Evolutionary conservation across 2,329 filamentous ascomycete species (phyloP).

Genomic region (Fusarium mangiferae): DNA sequence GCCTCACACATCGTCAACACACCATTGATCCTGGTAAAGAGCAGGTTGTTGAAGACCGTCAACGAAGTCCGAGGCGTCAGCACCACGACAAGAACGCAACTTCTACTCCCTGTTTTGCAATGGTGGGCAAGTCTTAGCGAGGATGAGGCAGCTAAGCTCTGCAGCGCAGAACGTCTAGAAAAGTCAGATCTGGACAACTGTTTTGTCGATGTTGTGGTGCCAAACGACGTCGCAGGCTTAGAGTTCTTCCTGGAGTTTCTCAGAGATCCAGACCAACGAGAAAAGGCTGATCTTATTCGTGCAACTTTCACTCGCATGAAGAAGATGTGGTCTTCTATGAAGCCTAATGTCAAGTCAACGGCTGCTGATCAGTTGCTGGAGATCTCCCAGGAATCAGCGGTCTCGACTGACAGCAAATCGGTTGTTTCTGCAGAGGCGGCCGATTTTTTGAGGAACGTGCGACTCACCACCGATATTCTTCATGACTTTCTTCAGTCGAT

Average conservation of each 20-base stretch:
- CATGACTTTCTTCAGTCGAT: conserved; percentile 78
- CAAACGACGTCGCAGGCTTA: conserved; percentile 64
- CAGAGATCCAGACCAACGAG: conserved; percentile 52
- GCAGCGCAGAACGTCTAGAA: conserved; percentile 54
- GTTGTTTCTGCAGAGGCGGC: conserved; percentile 69
- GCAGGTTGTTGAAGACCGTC: conserved; percentile 76
- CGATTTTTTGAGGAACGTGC: conserved; percentile 77
- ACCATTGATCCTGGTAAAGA: conserved; percentile 75
- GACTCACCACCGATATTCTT: conserved; percentile 79
- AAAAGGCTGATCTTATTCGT: conserved; percentile 64
- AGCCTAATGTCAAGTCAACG: conserved; percentile 67
- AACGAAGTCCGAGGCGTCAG: conserved; percentile 78
- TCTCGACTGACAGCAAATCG: conserved; percentile 47
- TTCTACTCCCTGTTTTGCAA: conserved; percentile 79
- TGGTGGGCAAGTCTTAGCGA: conserved; percentile 71
- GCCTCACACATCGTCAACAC: conserved; percentile 77
- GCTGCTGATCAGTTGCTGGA: conserved; percentile 72
- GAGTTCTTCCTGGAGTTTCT: conserved; percentile 62
- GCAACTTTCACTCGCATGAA: conserved; percentile 76
- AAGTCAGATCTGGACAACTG: conserved; percentile 54
- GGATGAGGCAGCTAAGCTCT: conserved; percentile 59
- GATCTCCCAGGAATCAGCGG: conserved; percentile 60
- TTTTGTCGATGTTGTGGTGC: conserved; percentile 63
- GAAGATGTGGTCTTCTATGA: conserved; percentile 78
- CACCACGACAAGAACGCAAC: conserved; percentile 74